Evolutionary conservation across 2,329 filamentous ascomycete species (phyloP).

Genomic region (Torrubiella hemipterigena): DNA sequence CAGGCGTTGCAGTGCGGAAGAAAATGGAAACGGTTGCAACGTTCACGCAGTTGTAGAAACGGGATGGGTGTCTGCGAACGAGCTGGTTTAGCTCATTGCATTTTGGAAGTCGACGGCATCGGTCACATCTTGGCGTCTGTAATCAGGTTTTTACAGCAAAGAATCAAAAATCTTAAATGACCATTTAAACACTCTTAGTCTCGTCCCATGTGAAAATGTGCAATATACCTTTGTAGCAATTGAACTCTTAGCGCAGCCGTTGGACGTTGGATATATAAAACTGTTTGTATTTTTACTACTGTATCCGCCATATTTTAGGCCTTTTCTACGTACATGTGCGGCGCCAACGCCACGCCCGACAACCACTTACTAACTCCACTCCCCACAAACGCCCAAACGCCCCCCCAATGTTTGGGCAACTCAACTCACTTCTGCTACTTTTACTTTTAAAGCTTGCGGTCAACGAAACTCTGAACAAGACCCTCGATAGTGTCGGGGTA

Average conservation of each 20-base stretch:
- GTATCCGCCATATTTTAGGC: not conserved
- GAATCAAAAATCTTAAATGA: slow-evolving; percentile 30
- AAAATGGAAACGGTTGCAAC: slow-evolving; percentile 18
- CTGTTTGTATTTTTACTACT: not conserved
- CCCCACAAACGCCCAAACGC: not conserved
- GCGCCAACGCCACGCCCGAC: not conserved
- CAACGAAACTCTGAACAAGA: slow-evolving; percentile 72
- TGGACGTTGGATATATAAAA: not conserved
- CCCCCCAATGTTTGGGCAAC: not conserved
- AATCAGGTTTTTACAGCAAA: slow-evolving; percentile 51
- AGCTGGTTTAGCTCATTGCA: slow-evolving; percentile 52
- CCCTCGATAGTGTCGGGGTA: slow-evolving; percentile 74
- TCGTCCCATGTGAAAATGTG: too few species aligned
- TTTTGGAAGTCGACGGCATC: slow-evolving; percentile 52
- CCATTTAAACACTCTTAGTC: slow-evolving; percentile 17
- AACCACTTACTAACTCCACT: not conserved
- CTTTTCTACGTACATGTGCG: not conserved
- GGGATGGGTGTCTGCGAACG: too few species aligned
- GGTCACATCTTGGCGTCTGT: slow-evolving; percentile 56
- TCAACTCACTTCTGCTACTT: not conserved
- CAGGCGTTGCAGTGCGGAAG: slow-evolving; percentile 4
- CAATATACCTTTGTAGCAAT: not conserved
- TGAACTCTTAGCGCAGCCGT: not conserved
- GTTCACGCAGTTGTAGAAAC: slow-evolving; percentile 28
- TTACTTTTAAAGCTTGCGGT: slow-evolving; percentile 36